Percentiles rank a stretch among this genome's conserved stretches.
Evolutionary conservation across 2,329 filamentous ascomycete species (phyloP).

Genomic region (Monosporascus sp.): DNA sequence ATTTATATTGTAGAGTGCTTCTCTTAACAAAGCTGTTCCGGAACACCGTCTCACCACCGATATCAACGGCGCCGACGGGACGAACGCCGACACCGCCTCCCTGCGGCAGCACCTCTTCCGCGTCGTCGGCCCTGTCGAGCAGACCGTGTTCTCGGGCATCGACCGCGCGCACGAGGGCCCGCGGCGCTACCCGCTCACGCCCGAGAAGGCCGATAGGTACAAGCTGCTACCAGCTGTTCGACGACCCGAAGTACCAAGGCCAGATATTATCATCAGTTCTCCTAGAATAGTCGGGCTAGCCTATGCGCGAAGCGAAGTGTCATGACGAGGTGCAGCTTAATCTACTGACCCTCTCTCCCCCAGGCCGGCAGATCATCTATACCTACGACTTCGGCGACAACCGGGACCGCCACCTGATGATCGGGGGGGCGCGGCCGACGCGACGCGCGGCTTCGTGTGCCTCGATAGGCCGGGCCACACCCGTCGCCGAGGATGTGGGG

Average conservation of each 20-base stretch:
- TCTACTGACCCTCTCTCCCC: too few species aligned
- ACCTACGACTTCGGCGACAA: too few species aligned
- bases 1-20: too few species aligned
- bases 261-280: neutral
- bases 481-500: conserved; percentile 26
- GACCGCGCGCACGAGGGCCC: conserved; percentile 10
- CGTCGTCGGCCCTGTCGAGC: neutral
- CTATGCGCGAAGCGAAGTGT: too few species aligned
- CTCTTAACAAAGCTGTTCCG: too few species aligned
- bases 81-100: neutral
- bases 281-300: too few species aligned
- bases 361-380: too few species aligned
- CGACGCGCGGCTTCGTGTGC: neutral
- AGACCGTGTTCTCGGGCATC: conserved; percentile 1
- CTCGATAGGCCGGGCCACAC: conserved; percentile 16
- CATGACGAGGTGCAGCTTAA: too few species aligned
- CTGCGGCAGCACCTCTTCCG: conserved; percentile 6
- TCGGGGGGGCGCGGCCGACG: too few species aligned
- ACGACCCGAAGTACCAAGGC: conserved; percentile 9
- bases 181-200: conserved; percentile 7
- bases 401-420: too few species aligned
- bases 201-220: conserved; percentile 6
- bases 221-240: conserved; percentile 13
- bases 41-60: neutral
- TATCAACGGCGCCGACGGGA: neutral